Conservation (phyloP, 139 green algal species). For the Tetraselmis chui region DNA sequence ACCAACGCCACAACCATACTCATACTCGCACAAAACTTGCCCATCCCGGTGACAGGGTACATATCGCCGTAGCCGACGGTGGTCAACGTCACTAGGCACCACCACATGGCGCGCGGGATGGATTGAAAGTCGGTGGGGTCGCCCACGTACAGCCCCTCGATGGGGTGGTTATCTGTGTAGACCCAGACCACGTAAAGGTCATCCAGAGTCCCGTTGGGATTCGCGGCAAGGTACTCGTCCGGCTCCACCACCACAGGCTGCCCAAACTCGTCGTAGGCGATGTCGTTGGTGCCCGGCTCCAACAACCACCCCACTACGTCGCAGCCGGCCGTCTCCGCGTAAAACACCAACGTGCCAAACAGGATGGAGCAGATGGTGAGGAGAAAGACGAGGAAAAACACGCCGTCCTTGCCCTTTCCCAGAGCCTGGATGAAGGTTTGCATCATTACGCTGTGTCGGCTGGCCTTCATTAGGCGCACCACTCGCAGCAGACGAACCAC, state of each 20-base stretch:
- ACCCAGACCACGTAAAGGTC: constrained; percentile 5
- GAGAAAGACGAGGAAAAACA: constrained; percentile 33
- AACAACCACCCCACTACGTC: not conserved
- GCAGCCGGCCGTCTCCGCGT: not conserved
- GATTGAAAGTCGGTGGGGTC: constrained; percentile 4
- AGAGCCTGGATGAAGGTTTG: constrained; percentile 16
- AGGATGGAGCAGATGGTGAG: constrained; percentile 8
- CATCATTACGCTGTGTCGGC: constrained; percentile 22
- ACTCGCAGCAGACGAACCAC: constrained; percentile 34
- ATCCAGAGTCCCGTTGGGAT: constrained; percentile 1
- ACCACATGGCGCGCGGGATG: constrained; percentile 27
- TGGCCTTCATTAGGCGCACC: constrained; percentile 34
- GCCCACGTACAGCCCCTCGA: not conserved
- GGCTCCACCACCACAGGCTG: constrained; percentile 22
- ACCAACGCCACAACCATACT: constrained; percentile 30
- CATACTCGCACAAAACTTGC: constrained; percentile 14
- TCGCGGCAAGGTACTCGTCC: constrained; percentile 10
- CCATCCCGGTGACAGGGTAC: constrained; percentile 17
- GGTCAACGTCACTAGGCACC: constrained; percentile 35
- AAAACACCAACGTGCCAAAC: not conserved
- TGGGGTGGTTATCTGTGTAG: not conserved
- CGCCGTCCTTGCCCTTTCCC: constrained; percentile 16
- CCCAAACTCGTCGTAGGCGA: not conserved
- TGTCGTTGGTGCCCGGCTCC: not conserved
- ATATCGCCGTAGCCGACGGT: constrained; percentile 40